phyloP scores from a whole-genome alignment of 2,329 filamentous ascomycete genomes.

The Fusarium humuli region DNA sequence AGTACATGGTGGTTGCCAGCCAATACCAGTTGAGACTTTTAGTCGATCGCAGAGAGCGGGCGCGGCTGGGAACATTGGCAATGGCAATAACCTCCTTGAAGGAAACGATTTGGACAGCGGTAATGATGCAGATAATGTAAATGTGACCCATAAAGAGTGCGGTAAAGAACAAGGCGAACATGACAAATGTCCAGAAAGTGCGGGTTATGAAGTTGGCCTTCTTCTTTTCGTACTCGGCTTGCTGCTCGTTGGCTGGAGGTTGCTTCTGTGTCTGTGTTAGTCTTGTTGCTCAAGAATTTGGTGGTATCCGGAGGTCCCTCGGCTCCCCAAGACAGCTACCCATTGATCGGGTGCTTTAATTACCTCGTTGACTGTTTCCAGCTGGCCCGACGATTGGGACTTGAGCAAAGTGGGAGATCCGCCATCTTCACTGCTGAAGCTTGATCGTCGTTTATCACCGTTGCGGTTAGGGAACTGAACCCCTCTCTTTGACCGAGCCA shows the following conservation, averaged over 20 bases:
- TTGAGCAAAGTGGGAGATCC: conserved; percentile 51
- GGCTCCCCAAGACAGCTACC: neutral
- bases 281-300: neutral
- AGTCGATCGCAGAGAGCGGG: conserved; percentile 90
- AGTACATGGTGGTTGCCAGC: conserved; percentile 99
- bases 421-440: conserved; percentile 74
- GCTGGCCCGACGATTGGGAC: conserved; percentile 45
- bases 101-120: conserved; percentile 92
- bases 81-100: conserved; percentile 99
- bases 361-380: conserved; percentile 54
- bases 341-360: conserved; percentile 25
- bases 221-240: conserved; percentile 93
- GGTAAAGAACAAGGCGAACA: conserved; percentile 93
- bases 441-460: conserved; percentile 70
- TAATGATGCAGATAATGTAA: conserved; percentile 94
- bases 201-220: conserved; percentile 97
- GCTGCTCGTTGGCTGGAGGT: conserved; percentile 55
- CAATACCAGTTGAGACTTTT: conserved; percentile 99
- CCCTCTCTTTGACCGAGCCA: conserved; percentile 60
- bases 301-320: neutral
- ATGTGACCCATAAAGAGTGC: conserved; percentile 96
- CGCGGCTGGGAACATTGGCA: conserved; percentile 90
- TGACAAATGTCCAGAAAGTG: conserved; percentile 97
- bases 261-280: conserved; percentile 54
- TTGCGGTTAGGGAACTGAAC: conserved; percentile 65